These are phyloP conservation scores for sorghum (Sorghum bicolor) DNA, from an alignment of 176 grass and related monocot genomes.

Conservation along the genomic window Sorghum_bicolor_NCBIv3 NC_012870.2:7521001-7521500, in stretches of 20 bases:
- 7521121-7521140: neutral
- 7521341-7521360: conserved; percentile 89
- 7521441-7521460: conserved; percentile 51
- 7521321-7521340: conserved; percentile 97
- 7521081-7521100: neutral
- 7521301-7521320: conserved; percentile 97
- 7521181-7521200: conserved; percentile 5
- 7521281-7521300: conserved; percentile 89
- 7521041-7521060: neutral
- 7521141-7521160: neutral
- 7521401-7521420: conserved; percentile 16
- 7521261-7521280: conserved; percentile 92
- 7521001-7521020: neutral
- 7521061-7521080: neutral
- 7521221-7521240: neutral
- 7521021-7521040: neutral
- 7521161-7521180: neutral
- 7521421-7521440: conserved; percentile 1
- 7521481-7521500: conserved; percentile 91
- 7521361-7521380: conserved; percentile 98
- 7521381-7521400: conserved; percentile 10
- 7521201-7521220: neutral
- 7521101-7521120: neutral
- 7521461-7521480: conserved; percentile 94
- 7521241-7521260: conserved; percentile 18